Evolutionary conservation across 148 eudicot species (phyloP).

Genomic region (Pharnaceum exiguum): DNA sequence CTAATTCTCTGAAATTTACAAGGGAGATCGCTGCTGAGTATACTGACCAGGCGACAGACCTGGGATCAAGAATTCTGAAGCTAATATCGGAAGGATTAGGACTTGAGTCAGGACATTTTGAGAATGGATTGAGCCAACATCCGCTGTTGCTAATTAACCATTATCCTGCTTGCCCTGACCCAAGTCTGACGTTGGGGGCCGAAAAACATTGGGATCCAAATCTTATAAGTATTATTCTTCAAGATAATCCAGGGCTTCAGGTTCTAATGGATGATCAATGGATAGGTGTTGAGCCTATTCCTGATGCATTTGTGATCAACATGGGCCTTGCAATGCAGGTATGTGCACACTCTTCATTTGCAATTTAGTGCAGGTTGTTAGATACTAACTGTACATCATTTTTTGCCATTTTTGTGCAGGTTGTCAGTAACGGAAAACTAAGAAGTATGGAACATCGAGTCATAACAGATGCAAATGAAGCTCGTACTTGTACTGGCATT

Average conservation of each 20-base stretch:
- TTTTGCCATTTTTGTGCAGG: too few species aligned
- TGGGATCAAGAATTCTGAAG: constrained; percentile 46
- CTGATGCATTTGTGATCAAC: constrained; percentile 50
- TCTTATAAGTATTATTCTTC: constrained; percentile 45
- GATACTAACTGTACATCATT: too few species aligned
- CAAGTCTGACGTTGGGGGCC: constrained; percentile 54
- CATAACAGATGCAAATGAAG: constrained; percentile 16
- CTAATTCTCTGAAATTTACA: background rate
- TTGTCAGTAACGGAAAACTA: constrained; percentile 24
- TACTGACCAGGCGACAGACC: constrained; percentile 19
- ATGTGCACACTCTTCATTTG: too few species aligned
- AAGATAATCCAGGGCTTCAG: constrained; percentile 58
- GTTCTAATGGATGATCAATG: constrained; percentile 48
- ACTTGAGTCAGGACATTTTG: constrained; percentile 39
- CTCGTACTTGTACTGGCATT: constrained; percentile 8
- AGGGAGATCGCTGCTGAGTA: constrained; percentile 46
- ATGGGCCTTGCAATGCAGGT: constrained; percentile 56
- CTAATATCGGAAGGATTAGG: constrained; percentile 55
- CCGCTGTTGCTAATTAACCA: constrained; percentile 41
- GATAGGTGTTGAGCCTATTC: constrained; percentile 47
- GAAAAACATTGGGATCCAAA: constrained; percentile 44
- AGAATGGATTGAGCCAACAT: constrained; percentile 28
- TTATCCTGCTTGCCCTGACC: constrained; percentile 75
- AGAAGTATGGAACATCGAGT: constrained; percentile 21
- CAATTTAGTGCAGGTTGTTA: constrained; percentile 14